A percentile compares a stretch with the other conserved stretches of the same genome.
These are phyloP conservation scores for Termitomyces eurrhizus DNA, from an alignment of 768 basidiomycete species.

Conservation along the genomic window DNA sequence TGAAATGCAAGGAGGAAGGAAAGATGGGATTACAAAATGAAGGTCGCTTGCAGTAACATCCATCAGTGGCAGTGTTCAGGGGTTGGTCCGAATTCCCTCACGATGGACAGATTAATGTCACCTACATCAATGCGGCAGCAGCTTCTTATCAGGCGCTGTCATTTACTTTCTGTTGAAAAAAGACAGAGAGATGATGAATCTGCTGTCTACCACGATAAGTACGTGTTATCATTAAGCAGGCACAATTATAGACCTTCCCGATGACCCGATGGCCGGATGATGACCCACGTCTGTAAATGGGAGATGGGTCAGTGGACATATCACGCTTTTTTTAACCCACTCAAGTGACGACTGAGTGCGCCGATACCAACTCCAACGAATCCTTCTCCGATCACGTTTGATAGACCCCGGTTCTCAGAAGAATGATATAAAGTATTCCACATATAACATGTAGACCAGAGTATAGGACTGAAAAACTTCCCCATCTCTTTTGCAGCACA, in stretches of 20 bases:
- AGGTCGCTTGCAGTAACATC: background rate
- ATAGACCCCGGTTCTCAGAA: background rate
- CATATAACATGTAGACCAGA: constrained; percentile 5
- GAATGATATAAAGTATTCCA: constrained; percentile 4
- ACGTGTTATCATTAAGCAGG: background rate
- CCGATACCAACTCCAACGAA: background rate
- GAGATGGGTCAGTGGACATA: background rate
- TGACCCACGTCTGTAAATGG: too few species aligned
- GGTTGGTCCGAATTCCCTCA: background rate
- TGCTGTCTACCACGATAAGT: background rate
- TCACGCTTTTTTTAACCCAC: background rate
- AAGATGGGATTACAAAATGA: too few species aligned
- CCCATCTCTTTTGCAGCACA: background rate
- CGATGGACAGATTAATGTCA: background rate
- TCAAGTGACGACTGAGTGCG: background rate
- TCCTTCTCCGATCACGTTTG: constrained; percentile 2
- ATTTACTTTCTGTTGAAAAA: background rate
- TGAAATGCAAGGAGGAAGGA: background rate
- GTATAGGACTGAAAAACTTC: background rate
- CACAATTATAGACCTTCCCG: background rate
- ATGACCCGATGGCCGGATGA: background rate
- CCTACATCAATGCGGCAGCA: background rate
- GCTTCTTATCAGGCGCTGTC: background rate
- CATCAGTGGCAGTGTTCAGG: background rate
- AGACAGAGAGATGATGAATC: background rate